Percentiles rank a stretch among this genome's conserved stretches.
Evolutionary conservation across 2,329 filamentous ascomycete genomes (phyloP).

Genomic region (Alternaria alternata): DNA sequence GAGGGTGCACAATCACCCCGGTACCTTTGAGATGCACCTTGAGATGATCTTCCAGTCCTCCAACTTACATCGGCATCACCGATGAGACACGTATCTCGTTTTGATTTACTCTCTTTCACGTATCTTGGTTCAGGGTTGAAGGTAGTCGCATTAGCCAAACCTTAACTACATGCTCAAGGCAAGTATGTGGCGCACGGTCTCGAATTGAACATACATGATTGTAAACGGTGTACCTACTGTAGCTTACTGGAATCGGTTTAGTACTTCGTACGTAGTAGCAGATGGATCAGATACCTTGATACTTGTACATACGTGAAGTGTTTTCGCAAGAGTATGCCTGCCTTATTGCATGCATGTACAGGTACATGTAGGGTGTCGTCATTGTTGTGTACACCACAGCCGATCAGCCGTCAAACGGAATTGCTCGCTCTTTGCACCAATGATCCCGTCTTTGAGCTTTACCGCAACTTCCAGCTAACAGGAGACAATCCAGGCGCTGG

Average conservation of each 20-base stretch:
- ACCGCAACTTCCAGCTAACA: not conserved
- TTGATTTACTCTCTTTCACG: slow-evolving; percentile 1
- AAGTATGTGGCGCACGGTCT: not conserved
- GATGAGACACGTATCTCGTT: slow-evolving; percentile 2
- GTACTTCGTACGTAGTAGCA: not conserved
- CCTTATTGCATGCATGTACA: slow-evolving; percentile 3
- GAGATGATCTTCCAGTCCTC: slow-evolving; percentile 1
- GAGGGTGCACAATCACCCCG: not conserved
- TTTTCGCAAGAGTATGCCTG: not conserved
- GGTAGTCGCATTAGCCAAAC: slow-evolving; percentile 4
- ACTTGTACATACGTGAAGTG: slow-evolving; percentile 1
- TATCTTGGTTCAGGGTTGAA: slow-evolving; percentile 3
- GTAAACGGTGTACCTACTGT: slow-evolving; percentile 2
- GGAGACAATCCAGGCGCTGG: not conserved
- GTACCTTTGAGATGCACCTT: not conserved
- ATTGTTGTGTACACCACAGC: not conserved
- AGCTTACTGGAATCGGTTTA: not conserved
- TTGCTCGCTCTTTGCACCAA: not conserved
- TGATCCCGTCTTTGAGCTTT: not conserved
- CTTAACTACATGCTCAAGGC: not conserved
- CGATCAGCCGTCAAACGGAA: not conserved
- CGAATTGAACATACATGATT: not conserved
- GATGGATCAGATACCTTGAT: slow-evolving; percentile 5
- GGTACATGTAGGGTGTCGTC: slow-evolving; percentile 1
- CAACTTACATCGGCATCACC: slow-evolving; percentile 1